Evolutionary conservation across 1,139 yeast genomes (phyloP), one percentile per base, ranked within the genome.

Genomic region (Debaryomyces udenii): DNA sequence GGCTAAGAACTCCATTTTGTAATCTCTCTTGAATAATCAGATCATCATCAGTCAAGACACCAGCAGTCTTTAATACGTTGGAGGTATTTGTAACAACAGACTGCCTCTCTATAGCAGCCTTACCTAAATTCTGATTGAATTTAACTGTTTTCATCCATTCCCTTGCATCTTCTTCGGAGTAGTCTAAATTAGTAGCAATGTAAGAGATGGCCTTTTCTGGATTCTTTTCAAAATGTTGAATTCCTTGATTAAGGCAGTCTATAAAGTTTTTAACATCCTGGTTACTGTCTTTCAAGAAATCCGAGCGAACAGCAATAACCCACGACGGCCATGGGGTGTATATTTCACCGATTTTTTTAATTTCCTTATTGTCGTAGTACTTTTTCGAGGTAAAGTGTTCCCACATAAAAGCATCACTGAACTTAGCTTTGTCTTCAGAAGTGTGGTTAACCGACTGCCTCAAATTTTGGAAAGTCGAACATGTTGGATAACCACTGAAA

Each of bases 261-360:
- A 81, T 51, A 49, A 87, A 81, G 2, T 57, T 62, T 17, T 59
- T 51, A 27, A 82, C 51, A 4, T 58, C 61, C 9, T 56, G 53
- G 9, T 54, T 52, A 11, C 63, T 54, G 4, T 48, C 55, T 3
- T 52, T 55, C 23, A 67, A 58, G 5, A 74, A 48, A 18, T 68
- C 67, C 3, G 70, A 56, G 37, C 59, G 58, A 9, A 81, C 81
- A 17, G 83, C 78, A 38, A 89, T 72, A 13, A 88, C 91, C 96
- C 96, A 90, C 1, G 96, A 86, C 6, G 97, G 93, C 97, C 97
- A 90, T 7, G 97, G 97, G 0, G 97, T 90, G 62, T 86, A 86
- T 41, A 90, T 88, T 51, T 86, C 88, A 9, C 96, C 97, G 47
- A 90, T 81, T 52, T 78, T 73, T 61, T 86, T 87, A 64, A 90